Evolutionary conservation across 2,329 filamentous ascomycete genomes (phyloP), one percentile per base, ranked within the genome.

Genomic region (Mycosphaerella sp.): DNA sequence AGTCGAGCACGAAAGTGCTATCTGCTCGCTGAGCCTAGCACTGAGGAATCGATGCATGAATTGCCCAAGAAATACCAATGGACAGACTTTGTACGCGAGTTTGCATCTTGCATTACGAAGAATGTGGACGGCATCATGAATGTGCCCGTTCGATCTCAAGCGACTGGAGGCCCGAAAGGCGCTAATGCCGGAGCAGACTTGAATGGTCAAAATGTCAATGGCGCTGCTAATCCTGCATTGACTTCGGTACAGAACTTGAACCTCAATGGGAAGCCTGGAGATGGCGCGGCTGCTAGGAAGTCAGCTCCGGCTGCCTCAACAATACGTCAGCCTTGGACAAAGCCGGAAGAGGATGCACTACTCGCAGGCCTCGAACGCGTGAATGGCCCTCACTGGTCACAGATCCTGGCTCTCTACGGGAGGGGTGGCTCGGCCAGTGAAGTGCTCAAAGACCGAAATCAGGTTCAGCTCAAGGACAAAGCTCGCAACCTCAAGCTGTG

Each of bases 401-500:
- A 95, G 65, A 95, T 95, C 41, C 74, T 95, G 10, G 84, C 84
- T 1, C 78, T 95, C 37, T 95, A 91, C 65, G 89, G 89, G 0
- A 79, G 81, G 0, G 86, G 85, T 37, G 89, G 89, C 4, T 86
- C 84, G 0, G 80, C 91, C 18, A 90, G 83, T 41, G 85, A 91
- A 60, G 86, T 91, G 18, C 76, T 95, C 16, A 91, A 90, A 60
- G 89, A 95, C 65, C 80, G 89, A 30, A 94, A 89, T 40, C 89
- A 95, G 64, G 89, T 95, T 0, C 89, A 95, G 66, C 75, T 95
- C 10, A 95, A 95, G 68, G 89, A 95, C 66, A 95, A 95, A 69
- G 89, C 89, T 0, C 78, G 89, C 44, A 95, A 95, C 58, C 71
- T 95, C 43, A 95, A 95, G 68, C 72, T 95, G 0, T 95, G 93